These are phyloP conservation scores for Cryphonectria carpinicola DNA, from an alignment of 2,329 filamentous ascomycete genomes.

Conservation along the genomic window DNA sequence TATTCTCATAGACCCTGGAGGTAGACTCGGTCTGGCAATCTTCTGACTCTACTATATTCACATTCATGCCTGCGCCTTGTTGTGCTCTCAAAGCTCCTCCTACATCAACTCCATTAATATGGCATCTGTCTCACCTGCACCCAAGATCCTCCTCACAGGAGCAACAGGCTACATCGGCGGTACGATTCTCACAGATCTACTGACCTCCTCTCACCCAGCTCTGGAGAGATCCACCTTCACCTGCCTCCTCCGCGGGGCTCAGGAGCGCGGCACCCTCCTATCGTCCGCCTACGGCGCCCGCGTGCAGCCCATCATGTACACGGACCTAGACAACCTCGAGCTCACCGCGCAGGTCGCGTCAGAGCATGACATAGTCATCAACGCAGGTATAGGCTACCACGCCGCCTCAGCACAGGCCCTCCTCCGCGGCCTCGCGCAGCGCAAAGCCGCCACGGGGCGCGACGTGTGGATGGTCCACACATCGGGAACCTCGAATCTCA, in stretches of 20 bases:
- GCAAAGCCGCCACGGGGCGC: conserved; percentile 32
- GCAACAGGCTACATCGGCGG: conserved; percentile 39
- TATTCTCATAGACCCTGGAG: background rate
- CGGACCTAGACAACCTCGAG: conserved; percentile 34
- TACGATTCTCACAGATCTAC: conserved; percentile 33
- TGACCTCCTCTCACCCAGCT: conserved; percentile 29
- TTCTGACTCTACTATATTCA: background rate
- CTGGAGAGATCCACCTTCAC: conserved; percentile 32
- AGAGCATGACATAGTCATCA: conserved; percentile 45
- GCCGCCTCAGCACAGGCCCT: conserved; percentile 43
- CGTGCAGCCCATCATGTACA: conserved; percentile 33
- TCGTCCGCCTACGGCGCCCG: conserved; percentile 26
- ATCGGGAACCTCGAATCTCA: conserved; percentile 49
- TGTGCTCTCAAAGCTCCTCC: background rate
- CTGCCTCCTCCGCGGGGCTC: conserved; percentile 32
- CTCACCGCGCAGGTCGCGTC: conserved; percentile 32
- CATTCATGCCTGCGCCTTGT: background rate
- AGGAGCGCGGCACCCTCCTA: conserved; percentile 5
- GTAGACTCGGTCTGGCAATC: background rate
- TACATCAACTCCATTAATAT: background rate
- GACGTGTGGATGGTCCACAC: conserved; percentile 34
- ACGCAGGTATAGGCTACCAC: conserved; percentile 47
- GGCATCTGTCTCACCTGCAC: background rate
- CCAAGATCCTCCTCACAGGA: conserved; percentile 35
- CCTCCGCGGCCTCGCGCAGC: conserved; percentile 45